phyloP scores from a whole-genome alignment of 176 grass and related monocot genomes.

The Puccinellia tenuiflora region DNA sequence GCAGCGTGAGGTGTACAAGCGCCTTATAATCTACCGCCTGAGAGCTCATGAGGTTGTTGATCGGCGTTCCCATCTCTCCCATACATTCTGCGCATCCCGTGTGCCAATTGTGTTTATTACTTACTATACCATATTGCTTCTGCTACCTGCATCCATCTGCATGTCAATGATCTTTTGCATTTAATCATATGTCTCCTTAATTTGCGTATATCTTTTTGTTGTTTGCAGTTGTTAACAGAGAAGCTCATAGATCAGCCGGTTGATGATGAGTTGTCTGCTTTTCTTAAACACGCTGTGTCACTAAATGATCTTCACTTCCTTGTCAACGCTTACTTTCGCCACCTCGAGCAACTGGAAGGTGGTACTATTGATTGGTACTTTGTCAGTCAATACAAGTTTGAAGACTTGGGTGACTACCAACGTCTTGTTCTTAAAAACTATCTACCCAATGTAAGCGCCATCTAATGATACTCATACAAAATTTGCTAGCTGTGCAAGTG shows the following conservation, averaged over 20 bases:
- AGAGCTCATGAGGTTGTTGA: not conserved
- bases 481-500: no score
- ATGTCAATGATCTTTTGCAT: no score
- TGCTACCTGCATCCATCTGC: no score
- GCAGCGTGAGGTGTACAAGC: not conserved
- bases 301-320: no score
- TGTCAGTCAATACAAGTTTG: not conserved
- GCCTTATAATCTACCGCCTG: not conserved
- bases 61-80: not conserved
- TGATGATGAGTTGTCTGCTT: not conserved
- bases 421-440: not conserved
- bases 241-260: not conserved
- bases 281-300: no score
- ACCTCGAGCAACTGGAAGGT: not conserved
- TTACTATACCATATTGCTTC: no score
- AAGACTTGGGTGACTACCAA: not conserved
- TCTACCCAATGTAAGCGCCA: no score
- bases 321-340: no score
- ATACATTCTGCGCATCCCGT: not conserved
- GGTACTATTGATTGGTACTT: not conserved
- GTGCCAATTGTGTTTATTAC: no score
- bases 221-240: not conserved
- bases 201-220: not conserved
- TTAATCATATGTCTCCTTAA: no score
- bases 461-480: no score